Evolutionary conservation across 2,329 filamentous ascomycete genomes (phyloP).

Genomic region (Arthroderma sp.): DNA sequence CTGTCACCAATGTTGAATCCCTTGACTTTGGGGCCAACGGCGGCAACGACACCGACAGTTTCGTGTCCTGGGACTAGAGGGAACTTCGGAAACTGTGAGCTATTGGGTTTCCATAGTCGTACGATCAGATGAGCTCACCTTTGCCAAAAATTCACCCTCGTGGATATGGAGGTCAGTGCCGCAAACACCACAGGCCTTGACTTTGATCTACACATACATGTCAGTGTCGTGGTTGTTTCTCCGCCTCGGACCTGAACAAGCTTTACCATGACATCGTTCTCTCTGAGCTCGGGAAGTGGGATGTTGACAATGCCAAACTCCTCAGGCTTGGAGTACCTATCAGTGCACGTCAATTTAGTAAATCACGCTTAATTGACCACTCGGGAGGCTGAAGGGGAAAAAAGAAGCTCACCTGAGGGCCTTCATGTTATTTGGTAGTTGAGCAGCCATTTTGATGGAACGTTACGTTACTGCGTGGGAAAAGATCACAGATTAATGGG

Average conservation of each 20-base stretch:
- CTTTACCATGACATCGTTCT: slow-evolving; percentile 46
- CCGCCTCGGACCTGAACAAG: not conserved
- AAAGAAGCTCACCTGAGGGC: slow-evolving; percentile 43
- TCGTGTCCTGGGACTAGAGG: slow-evolving; percentile 58
- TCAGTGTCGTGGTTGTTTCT: slow-evolving; percentile 9
- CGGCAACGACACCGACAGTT: slow-evolving; percentile 53
- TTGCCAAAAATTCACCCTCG: slow-evolving; percentile 54
- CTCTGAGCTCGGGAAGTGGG: slow-evolving; percentile 48
- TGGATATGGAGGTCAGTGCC: slow-evolving; percentile 45
- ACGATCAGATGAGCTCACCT: slow-evolving; percentile 26
- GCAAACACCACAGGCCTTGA: slow-evolving; percentile 55
- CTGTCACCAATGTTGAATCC: slow-evolving; percentile 51
- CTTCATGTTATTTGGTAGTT: slow-evolving; percentile 46
- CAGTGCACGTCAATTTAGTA: not conserved
- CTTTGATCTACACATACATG: slow-evolving; percentile 41
- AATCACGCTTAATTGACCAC: not conserved
- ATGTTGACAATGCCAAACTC: slow-evolving; percentile 50
- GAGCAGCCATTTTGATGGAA: slow-evolving; percentile 23
- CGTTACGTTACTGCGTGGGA: not conserved
- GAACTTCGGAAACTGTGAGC: slow-evolving; percentile 34
- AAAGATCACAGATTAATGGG: not conserved
- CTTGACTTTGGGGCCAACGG: slow-evolving; percentile 46
- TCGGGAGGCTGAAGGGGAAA: not conserved
- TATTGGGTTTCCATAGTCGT: not conserved
- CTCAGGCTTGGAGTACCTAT: slow-evolving; percentile 50